These are phyloP conservation scores for Penicillium sp. DNA, from an alignment of 2,329 filamentous ascomycete species.

Conservation along the genomic window DNA sequence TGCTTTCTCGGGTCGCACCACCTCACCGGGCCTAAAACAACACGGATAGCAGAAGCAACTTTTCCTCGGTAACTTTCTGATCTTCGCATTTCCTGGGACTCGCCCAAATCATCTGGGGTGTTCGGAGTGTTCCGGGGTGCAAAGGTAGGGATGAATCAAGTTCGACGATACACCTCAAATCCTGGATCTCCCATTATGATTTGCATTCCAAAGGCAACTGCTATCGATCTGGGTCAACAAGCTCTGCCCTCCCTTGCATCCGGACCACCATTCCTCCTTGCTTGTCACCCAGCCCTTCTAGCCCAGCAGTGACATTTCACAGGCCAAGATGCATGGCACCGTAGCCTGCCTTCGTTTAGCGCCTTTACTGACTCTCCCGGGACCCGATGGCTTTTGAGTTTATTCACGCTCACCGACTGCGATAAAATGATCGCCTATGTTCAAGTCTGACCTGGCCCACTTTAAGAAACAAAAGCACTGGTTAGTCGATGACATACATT, in stretches of 20 bases:
- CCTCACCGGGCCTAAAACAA: not conserved
- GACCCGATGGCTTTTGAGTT: constrained; percentile 6
- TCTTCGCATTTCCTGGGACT: constrained; percentile 1
- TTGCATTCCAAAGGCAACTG: constrained; percentile 33
- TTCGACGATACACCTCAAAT: not conserved
- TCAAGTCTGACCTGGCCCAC: not conserved
- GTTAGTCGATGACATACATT: not conserved
- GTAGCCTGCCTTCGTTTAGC: constrained; percentile 16
- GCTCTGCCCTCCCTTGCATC: constrained; percentile 30
- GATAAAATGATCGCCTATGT: constrained; percentile 6
- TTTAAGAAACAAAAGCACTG: not conserved
- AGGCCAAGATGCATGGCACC: constrained; percentile 23
- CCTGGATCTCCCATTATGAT: constrained; percentile 19
- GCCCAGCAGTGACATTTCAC: constrained; percentile 24
- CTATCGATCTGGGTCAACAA: constrained; percentile 22
- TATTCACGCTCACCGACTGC: constrained; percentile 22
- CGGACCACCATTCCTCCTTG: constrained; percentile 29
- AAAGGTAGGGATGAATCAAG: constrained; percentile 12
- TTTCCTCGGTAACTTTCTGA: not conserved
- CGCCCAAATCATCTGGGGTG: not conserved
- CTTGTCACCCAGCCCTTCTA: constrained; percentile 23
- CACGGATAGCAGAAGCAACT: not conserved
- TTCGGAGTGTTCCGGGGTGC: not conserved
- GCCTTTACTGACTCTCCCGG: not conserved
- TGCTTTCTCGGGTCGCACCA: not conserved